A percentile compares a stretch with the other conserved stretches of the same genome.
Conservation (phyloP, 495 filamentous ascomycete genomes). For the Aspergillus ellipticus region DNA sequence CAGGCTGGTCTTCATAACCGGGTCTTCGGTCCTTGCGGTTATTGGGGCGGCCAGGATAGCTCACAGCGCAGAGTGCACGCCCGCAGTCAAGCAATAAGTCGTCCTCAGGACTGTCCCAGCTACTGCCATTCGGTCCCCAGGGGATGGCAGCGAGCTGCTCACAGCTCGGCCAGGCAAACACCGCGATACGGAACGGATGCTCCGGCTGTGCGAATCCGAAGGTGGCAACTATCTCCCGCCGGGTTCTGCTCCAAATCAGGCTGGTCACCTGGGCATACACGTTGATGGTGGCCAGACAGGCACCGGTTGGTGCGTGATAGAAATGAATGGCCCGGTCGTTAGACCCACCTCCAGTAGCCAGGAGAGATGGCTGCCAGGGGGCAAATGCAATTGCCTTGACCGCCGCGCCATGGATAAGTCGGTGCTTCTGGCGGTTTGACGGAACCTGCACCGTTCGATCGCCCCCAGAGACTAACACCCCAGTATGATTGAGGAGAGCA, state of each 20-base stretch:
- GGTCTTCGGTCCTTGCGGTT: slow-evolving; percentile 10
- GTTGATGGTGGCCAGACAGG: slow-evolving; percentile 83
- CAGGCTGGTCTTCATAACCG: slow-evolving; percentile 13
- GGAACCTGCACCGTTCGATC: slow-evolving; percentile 30
- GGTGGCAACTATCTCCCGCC: slow-evolving; percentile 84
- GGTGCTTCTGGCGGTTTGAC: slow-evolving; percentile 61
- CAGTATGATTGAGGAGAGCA: slow-evolving; percentile 26
- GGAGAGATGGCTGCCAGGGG: slow-evolving; percentile 82
- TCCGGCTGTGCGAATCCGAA: slow-evolving; percentile 96
- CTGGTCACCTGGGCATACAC: slow-evolving; percentile 91
- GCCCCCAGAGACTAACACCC: slow-evolving; percentile 28
- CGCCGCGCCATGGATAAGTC: slow-evolving; percentile 77
- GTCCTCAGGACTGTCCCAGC: slow-evolving; percentile 56
- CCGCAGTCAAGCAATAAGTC: slow-evolving; percentile 27
- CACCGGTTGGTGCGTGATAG: slow-evolving; percentile 82
- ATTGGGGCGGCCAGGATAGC: slow-evolving; percentile 41
- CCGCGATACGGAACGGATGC: slow-evolving; percentile 84
- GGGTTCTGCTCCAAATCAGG: slow-evolving; percentile 83
- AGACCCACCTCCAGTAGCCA: slow-evolving; percentile 89
- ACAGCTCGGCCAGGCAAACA: slow-evolving; percentile 95
- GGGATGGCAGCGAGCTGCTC: slow-evolving; percentile 84
- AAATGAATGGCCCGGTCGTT: slow-evolving; percentile 97
- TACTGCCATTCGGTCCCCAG: slow-evolving; percentile 78
- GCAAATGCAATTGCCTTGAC: slow-evolving; percentile 98
- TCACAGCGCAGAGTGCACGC: slow-evolving; percentile 46